Percentiles rank a stretch among this genome's conserved stretches.
Evolutionary conservation across 2,329 filamentous ascomycete species (phyloP).

Genomic region (Calonectria multiphialidica): DNA sequence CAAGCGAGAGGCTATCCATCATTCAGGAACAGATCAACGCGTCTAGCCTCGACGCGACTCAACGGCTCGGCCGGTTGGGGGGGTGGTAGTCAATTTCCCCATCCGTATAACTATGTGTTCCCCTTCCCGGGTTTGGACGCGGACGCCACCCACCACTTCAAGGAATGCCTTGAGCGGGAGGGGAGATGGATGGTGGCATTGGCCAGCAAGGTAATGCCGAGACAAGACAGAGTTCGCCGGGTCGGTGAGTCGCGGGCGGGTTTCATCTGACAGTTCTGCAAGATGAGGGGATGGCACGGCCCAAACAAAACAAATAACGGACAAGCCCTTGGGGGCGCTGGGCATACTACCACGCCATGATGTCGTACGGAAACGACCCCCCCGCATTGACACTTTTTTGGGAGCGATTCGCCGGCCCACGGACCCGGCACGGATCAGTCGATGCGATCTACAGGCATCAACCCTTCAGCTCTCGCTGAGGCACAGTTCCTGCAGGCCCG

Average conservation of each 20-base stretch:
- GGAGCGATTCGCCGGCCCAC: background rate
- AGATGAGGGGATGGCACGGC: too few species aligned
- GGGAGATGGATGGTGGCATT: background rate
- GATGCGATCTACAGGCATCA: conserved; percentile 3
- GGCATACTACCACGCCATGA: background rate
- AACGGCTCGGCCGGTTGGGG: background rate
- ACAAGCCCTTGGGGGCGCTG: too few species aligned
- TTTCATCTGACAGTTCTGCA: too few species aligned
- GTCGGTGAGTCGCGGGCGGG: too few species aligned
- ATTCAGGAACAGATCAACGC: background rate
- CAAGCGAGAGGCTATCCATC: background rate
- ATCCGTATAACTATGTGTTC: background rate
- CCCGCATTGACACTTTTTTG: background rate
- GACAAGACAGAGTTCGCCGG: too few species aligned
- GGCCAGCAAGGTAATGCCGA: too few species aligned
- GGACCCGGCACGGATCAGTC: background rate
- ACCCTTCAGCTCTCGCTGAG: background rate
- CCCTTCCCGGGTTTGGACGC: background rate
- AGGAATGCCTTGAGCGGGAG: background rate
- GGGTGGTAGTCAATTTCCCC: background rate
- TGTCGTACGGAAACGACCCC: background rate
- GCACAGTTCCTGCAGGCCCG: conserved; percentile 3
- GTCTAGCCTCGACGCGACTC: background rate
- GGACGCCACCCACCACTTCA: background rate
- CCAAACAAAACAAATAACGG: background rate